Evolutionary conservation across 2,329 filamentous ascomycete species (phyloP).

Genomic region (Seiridium unicorne): DNA sequence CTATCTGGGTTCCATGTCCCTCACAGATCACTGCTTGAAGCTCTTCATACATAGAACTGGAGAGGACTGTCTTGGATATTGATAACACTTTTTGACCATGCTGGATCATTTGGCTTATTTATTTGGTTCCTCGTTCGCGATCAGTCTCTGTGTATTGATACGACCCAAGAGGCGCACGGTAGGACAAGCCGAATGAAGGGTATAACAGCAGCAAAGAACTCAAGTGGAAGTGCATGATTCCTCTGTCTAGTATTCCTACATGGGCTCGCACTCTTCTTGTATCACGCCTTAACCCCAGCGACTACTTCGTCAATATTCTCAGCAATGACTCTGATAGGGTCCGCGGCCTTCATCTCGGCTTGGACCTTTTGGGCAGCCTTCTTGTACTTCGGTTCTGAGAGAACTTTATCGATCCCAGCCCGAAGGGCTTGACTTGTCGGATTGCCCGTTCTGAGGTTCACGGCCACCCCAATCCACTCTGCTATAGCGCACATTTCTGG

Average conservation of each 20-base stretch:
- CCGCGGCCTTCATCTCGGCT: neutral
- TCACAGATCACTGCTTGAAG: neutral
- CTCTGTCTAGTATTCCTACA: neutral
- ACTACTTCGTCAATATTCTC: neutral
- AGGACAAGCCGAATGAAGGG: neutral
- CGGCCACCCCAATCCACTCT: slow-evolving; percentile 5
- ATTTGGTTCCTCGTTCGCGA: too few relatives aligned
- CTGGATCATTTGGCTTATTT: too few relatives aligned
- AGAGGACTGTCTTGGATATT: too few relatives aligned
- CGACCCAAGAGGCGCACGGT: too few relatives aligned
- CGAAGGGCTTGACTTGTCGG: slow-evolving; percentile 1
- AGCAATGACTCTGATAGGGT: neutral
- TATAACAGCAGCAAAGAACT: neutral
- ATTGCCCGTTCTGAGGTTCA: slow-evolving; percentile 6
- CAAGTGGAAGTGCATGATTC: neutral
- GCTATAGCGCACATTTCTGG: slow-evolving; percentile 4
- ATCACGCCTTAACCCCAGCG: neutral
- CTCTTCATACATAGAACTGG: too few relatives aligned
- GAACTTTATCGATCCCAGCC: slow-evolving; percentile 2
- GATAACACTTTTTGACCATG: too few relatives aligned
- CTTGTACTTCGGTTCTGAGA: slow-evolving; percentile 5
- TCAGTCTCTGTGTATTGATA: too few relatives aligned
- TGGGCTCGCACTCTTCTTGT: neutral
- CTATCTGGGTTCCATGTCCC: neutral
- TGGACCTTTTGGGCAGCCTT: neutral